Evolutionary conservation across 2,329 filamentous ascomycete species (phyloP).

Genomic region (Huntiella abstrusa): DNA sequence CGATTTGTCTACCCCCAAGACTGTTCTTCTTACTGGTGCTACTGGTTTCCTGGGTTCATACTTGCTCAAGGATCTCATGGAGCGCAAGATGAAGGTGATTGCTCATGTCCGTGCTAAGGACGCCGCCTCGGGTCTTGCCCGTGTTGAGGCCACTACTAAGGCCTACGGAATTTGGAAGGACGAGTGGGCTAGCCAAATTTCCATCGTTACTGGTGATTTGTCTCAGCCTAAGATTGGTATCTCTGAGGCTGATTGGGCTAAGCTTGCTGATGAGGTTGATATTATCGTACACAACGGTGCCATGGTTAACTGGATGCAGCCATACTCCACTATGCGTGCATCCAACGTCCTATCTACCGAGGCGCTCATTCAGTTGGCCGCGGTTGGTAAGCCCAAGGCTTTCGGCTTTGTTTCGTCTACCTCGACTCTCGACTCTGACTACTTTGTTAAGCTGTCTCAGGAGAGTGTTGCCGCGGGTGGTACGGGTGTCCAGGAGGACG

Average conservation of each 20-base stretch:
- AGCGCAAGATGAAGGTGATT: constrained; percentile 43
- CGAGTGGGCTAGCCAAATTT: constrained; percentile 45
- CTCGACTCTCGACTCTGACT: constrained; percentile 59
- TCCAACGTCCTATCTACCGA: constrained; percentile 71
- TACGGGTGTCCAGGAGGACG: constrained; percentile 49
- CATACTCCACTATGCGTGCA: constrained; percentile 50
- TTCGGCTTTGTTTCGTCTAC: constrained; percentile 74
- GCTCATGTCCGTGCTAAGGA: constrained; percentile 57
- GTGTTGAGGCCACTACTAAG: constrained; percentile 47
- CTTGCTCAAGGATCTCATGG: constrained; percentile 55
- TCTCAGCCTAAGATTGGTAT: constrained; percentile 55
- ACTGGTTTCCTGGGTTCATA: constrained; percentile 80
- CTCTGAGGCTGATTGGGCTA: constrained; percentile 44
- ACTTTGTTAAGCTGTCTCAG: constrained; percentile 60
- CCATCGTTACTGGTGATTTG: constrained; percentile 55
- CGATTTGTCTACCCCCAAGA: constrained; percentile 21
- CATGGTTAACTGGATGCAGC: constrained; percentile 61
- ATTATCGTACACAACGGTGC: constrained; percentile 70
- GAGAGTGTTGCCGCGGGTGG: constrained; percentile 40
- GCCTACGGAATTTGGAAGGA: constrained; percentile 67
- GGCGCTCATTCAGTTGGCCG: constrained; percentile 56
- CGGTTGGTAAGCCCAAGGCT: constrained; percentile 56
- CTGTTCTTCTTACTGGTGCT: constrained; percentile 69
- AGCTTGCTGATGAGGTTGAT: constrained; percentile 47
- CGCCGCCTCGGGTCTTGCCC: constrained; percentile 36